These are phyloP conservation scores for Aureobasidium sp. DNA, from an alignment of 2,329 filamentous ascomycete genomes.

Conservation along the genomic window DNA sequence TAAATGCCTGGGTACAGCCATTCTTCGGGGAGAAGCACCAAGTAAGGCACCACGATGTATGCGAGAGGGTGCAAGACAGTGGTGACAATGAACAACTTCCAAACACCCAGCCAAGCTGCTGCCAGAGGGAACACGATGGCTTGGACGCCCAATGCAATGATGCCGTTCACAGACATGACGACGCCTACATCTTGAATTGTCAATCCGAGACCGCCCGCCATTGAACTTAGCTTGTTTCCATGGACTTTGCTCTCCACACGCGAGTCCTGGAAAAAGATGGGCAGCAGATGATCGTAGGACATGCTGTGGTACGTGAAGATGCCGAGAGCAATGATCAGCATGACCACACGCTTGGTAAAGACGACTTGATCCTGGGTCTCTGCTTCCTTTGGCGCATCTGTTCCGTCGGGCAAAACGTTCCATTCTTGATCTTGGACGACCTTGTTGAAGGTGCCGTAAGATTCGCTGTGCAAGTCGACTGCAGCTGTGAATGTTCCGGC, in stretches of 20 bases:
- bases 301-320: conserved; percentile 95
- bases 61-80: conserved; percentile 59
- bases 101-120: conserved; percentile 58
- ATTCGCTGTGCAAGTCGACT: conserved; percentile 67
- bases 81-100: conserved; percentile 59
- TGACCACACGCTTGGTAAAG: conserved; percentile 60
- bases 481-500: conserved; percentile 68
- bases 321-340: conserved; percentile 72
- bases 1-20: conserved; percentile 58
- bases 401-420: conserved; percentile 44
- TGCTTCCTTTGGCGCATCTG: conserved; percentile 22
- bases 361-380: conserved; percentile 36
- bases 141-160: conserved; percentile 67
- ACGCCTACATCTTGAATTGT: conserved; percentile 60
- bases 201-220: conserved; percentile 57
- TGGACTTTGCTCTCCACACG: conserved; percentile 39
- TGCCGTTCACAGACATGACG: conserved; percentile 62
- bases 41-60: conserved; percentile 63
- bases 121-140: conserved; percentile 62
- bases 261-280: conserved; percentile 85
- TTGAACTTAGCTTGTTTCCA: conserved; percentile 18
- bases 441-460: conserved; percentile 33
- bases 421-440: conserved; percentile 50
- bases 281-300: conserved; percentile 86
- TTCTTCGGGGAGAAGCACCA: conserved; percentile 50